phyloP scores from a whole-genome alignment of 2,329 filamentous ascomycete genomes.

The Claviceps capensis region DNA sequence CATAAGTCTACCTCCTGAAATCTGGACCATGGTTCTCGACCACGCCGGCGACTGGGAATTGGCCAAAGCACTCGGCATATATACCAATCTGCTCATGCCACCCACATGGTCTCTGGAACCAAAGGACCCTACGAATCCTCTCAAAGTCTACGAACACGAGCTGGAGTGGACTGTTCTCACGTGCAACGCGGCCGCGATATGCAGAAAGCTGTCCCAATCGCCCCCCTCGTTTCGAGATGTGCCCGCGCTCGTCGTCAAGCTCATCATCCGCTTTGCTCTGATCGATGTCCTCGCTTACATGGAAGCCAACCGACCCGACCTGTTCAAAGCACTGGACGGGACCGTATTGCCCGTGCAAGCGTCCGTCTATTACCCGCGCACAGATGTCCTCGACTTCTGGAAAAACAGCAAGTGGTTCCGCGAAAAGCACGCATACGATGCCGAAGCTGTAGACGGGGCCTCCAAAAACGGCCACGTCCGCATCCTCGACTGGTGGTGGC shows the following conservation, averaged over 20 bases:
- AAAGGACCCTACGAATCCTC: constrained; percentile 45
- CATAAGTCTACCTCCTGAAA: constrained; percentile 58
- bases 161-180: constrained; percentile 78
- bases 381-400: constrained; percentile 86
- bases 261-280: constrained; percentile 84
- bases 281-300: constrained; percentile 61
- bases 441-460: constrained; percentile 75
- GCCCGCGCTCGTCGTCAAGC: constrained; percentile 68
- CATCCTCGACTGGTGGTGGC: constrained; percentile 85
- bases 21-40: constrained; percentile 82
- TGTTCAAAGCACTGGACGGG: constrained; percentile 79
- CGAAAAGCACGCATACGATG: constrained; percentile 66
- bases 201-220: constrained; percentile 57
- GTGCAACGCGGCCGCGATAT: constrained; percentile 55
- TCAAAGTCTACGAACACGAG: constrained; percentile 60
- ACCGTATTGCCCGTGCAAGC: constrained; percentile 79
- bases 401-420: constrained; percentile 67
- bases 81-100: constrained; percentile 62
- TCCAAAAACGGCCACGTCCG: constrained; percentile 74
- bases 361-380: constrained; percentile 72
- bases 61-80: constrained; percentile 66
- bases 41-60: constrained; percentile 83
- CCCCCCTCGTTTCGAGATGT: constrained; percentile 57
- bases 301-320: constrained; percentile 47
- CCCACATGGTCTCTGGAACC: constrained; percentile 52